Evolutionary conservation across 2,329 filamentous ascomycete species (phyloP), one percentile per base, ranked within the genome.

Genomic region (Cladobotryum mycophilum): DNA sequence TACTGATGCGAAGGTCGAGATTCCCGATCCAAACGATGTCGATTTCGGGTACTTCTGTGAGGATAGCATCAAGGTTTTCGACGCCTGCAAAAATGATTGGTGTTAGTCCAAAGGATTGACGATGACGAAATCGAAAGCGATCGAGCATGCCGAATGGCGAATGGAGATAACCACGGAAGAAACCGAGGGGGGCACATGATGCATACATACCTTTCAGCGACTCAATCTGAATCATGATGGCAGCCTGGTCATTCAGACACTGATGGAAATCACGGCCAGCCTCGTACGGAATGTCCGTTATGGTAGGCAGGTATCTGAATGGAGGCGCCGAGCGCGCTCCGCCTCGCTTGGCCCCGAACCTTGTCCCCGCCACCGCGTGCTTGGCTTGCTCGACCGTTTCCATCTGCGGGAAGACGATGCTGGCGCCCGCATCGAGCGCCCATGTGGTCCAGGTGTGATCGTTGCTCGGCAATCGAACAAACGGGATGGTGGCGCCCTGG

Each of bases 161-260:
- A 20, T 20, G 20, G 25, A n/a, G 25, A 11, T 30, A 30, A 30
- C 25, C 25, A 6, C 25, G 25, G 25, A 30, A 30, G 2, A 30
- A 30, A 30, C 25, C 25, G 25, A 30, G 25, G 25, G 25, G 22
- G n/a, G n/a, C n/a, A n/a, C 25, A 30, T 30, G 25, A 5, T 20
- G 20, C 20, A 20, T 20, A 53, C 51, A 41, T 33, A 60, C 59
- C 61, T 18, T 66, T 60, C 4, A 70, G 56, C 1, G 66, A 62
- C 59, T 76, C 74, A 37, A 76, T 71, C 58, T 76, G 74, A 44
- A 76, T 72, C 62, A 75, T 70, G 51, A 76, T 60, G 42, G 74
- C 73, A 1, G 74, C 72, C 58, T 75, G 73, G 47, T 70, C 58
- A 59, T 76, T 76, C 30, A 73, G 46, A 53, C 67, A 70, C 53